phyloP scores from a whole-genome alignment of 352 stramenopile species.

The Pythium biforme region DNA sequence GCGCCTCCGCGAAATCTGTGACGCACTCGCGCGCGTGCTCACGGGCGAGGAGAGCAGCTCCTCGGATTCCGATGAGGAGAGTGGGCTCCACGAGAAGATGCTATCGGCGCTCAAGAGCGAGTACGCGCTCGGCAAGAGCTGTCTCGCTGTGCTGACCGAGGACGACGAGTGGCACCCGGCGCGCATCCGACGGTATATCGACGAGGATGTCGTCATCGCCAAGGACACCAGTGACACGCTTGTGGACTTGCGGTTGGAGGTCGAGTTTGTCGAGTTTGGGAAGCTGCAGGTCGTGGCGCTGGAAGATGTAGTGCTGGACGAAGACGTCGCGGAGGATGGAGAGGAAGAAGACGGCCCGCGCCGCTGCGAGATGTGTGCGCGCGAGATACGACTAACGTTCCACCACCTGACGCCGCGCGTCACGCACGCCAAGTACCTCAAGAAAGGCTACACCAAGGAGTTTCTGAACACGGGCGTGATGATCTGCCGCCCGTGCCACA shows the following conservation, averaged over 20 bases:
- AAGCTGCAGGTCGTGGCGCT: slow-evolving; percentile 61
- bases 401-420: slow-evolving; percentile 93
- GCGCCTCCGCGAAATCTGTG: slow-evolving; percentile 8
- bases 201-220: background rate
- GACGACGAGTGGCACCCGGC: slow-evolving; percentile 76
- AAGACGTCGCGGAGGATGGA: slow-evolving; percentile 48
- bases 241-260: slow-evolving; percentile 43
- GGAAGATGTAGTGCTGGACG: slow-evolving; percentile 64
- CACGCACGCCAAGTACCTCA: slow-evolving; percentile 76
- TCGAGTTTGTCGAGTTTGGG: slow-evolving; percentile 81
- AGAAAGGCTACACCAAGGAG: slow-evolving; percentile 72
- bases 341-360: slow-evolving; percentile 30
- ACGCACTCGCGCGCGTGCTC: slow-evolving; percentile 8
- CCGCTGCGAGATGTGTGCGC: slow-evolving; percentile 89
- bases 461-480: slow-evolving; percentile 84
- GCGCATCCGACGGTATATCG: slow-evolving; percentile 46
- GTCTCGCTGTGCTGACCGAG: slow-evolving; percentile 63
- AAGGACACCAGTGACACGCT: background rate
- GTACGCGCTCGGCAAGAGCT: slow-evolving; percentile 59
- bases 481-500: slow-evolving; percentile 93
- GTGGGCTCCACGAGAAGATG: slow-evolving; percentile 12
- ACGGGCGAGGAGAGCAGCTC: slow-evolving; percentile 12
- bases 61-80: slow-evolving; percentile 18
- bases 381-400: slow-evolving; percentile 88
- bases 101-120: slow-evolving; percentile 33